Evolutionary conservation across 306 rosid species (phyloP).

Genomic region (Cicer pinnatifidum): DNA sequence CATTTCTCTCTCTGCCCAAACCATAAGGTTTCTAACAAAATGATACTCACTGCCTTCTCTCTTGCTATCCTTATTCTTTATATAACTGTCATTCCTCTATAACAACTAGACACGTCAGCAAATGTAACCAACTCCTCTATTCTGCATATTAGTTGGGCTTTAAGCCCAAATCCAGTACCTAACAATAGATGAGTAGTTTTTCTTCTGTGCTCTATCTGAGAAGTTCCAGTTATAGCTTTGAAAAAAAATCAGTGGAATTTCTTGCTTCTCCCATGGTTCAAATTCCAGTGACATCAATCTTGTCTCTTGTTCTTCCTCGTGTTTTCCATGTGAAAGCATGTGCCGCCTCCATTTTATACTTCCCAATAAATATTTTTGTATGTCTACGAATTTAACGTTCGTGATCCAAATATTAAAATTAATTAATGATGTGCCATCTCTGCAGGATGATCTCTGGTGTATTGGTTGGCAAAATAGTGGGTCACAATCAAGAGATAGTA

Average conservation of each 20-base stretch:
- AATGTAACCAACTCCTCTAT: too few species aligned
- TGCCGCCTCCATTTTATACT: conserved; percentile 15
- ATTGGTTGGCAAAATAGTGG: conserved; percentile 99
- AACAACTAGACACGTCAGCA: too few species aligned
- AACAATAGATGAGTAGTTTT: not conserved
- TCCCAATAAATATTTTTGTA: conserved; percentile 11
- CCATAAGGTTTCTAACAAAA: too few species aligned
- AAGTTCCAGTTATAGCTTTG: conserved; percentile 9
- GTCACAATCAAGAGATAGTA: conserved; percentile 78
- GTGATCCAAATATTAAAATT: conserved; percentile 23
- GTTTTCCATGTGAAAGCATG: conserved; percentile 27
- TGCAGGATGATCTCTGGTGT: conserved; percentile 88
- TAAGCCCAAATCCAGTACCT: too few species aligned
- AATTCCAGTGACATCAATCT: conserved; percentile 14
- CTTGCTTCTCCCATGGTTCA: conserved; percentile 9
- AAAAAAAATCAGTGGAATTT: conserved; percentile 9
- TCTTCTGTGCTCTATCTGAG: conserved; percentile 9
- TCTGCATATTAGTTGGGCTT: too few species aligned
- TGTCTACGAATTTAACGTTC: conserved; percentile 22
- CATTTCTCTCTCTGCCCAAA: too few species aligned
- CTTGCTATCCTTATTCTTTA: too few species aligned
- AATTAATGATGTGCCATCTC: conserved; percentile 44
- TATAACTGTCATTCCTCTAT: too few species aligned
- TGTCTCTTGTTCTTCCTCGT: conserved; percentile 6
- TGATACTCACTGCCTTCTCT: too few species aligned